Conservation (phyloP, 495 filamentous ascomycete species). For the Bathelium albidoporum region DNA sequence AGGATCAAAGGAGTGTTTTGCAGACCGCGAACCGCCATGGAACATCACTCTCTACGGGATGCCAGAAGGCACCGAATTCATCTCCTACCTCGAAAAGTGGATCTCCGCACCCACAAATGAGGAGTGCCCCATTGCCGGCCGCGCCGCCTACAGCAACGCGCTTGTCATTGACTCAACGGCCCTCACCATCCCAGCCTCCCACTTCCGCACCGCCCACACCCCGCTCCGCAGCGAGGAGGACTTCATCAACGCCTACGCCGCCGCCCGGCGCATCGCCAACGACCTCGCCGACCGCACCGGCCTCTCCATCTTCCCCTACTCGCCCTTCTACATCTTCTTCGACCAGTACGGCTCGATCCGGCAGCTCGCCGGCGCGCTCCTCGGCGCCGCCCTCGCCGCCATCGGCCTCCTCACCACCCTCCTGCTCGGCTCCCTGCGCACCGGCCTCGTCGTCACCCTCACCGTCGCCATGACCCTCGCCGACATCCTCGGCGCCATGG, state of each 20-base stretch:
- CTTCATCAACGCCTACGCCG: constrained; percentile 81
- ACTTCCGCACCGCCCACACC: constrained; percentile 84
- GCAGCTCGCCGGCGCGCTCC: constrained; percentile 60
- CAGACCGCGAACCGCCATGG: constrained; percentile 64
- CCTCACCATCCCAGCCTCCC: constrained; percentile 61
- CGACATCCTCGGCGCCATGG: constrained; percentile 95
- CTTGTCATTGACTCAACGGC: constrained; percentile 62
- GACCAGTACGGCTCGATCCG: constrained; percentile 90
- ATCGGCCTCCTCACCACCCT: constrained; percentile 68
- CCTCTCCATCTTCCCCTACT: constrained; percentile 85
- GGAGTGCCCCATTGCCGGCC: constrained; percentile 76
- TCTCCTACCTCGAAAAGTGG: constrained; percentile 75
- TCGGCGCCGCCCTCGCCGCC: constrained; percentile 71
- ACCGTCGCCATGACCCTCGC: constrained; percentile 87
- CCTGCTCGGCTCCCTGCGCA: constrained; percentile 74
- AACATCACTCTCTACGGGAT: constrained; percentile 81
- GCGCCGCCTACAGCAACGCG: constrained; percentile 76
- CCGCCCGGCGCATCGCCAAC: constrained; percentile 79
- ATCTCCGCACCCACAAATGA: constrained; percentile 66
- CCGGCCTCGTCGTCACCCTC: constrained; percentile 67
- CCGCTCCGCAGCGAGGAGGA: constrained; percentile 81
- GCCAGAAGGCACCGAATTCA: constrained; percentile 85
- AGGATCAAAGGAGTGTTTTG: constrained; percentile 61
- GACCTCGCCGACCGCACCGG: constrained; percentile 56
- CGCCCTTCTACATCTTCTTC: constrained; percentile 96